phyloP scores from a whole-genome alignment of 2,329 filamentous ascomycete genomes.

The Phaeosphaeriaceae sp. region DNA sequence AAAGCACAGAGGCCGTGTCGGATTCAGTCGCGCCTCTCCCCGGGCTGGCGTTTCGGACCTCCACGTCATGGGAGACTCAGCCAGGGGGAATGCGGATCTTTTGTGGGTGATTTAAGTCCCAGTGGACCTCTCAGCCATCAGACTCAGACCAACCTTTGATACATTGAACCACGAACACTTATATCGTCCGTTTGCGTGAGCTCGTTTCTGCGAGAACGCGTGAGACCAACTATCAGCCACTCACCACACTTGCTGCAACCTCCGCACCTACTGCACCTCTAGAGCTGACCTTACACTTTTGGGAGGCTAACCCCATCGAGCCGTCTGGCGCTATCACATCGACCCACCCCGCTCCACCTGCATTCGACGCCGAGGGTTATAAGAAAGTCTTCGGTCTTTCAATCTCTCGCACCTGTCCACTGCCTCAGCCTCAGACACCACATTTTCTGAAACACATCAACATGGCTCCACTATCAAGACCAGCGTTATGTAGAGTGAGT shows the following conservation, averaged over 20 bases:
- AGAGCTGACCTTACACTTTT: slow-evolving; percentile 14
- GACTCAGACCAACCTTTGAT: slow-evolving; percentile 13
- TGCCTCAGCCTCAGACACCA: slow-evolving; percentile 2
- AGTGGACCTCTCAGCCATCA: slow-evolving; percentile 4
- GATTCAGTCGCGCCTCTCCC: slow-evolving; percentile 24
- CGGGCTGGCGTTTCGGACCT: slow-evolving; percentile 8
- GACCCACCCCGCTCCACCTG: slow-evolving; percentile 22
- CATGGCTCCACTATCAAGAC: slow-evolving; percentile 31
- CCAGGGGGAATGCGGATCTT: slow-evolving; percentile 23
- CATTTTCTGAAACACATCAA: slow-evolving; percentile 5
- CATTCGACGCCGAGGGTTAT: slow-evolving; percentile 9
- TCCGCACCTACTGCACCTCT: slow-evolving; percentile 21
- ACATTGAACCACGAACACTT: neutral
- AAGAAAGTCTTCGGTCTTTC: slow-evolving; percentile 8
- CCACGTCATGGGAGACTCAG: slow-evolving; percentile 37
- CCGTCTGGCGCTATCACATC: slow-evolving; percentile 15
- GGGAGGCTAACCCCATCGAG: slow-evolving; percentile 22
- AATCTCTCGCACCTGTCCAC: neutral
- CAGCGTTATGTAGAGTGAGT: slow-evolving; percentile 32
- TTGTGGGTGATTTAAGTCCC: slow-evolving; percentile 5
- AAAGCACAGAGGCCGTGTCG: slow-evolving; percentile 9
- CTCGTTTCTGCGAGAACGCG: slow-evolving; percentile 13
- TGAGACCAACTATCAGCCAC: slow-evolving; percentile 19
- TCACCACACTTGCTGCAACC: slow-evolving; percentile 22
- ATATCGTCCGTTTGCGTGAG: slow-evolving; percentile 18